These are phyloP conservation scores for Chamaecyparis obtusa DNA, from an alignment of 75 land plant species.

Conservation along the genomic window DNA sequence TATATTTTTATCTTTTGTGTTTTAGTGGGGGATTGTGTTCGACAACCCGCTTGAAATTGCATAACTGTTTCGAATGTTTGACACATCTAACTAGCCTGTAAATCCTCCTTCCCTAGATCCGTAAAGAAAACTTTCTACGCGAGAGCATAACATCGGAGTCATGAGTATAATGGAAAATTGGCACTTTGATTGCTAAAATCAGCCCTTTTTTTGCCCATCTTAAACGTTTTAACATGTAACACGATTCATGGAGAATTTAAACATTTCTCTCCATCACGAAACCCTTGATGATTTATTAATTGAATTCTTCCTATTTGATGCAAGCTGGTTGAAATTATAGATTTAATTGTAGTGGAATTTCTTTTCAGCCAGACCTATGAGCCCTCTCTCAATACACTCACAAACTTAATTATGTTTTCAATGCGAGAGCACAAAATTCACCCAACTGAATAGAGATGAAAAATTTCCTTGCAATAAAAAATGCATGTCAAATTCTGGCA, in stretches of 20 bases:
- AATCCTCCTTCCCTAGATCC: background rate
- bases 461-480: background rate
- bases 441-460: no score
- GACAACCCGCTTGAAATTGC: background rate
- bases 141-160: background rate
- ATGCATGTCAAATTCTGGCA: no score
- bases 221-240: no score
- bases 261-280: no score
- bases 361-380: background rate
- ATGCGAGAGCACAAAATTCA: background rate
- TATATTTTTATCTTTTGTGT: background rate
- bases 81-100: background rate
- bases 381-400: background rate
- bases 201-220: no score
- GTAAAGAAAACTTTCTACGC: background rate
- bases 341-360: background rate
- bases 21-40: background rate
- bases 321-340: background rate
- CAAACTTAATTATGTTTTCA: background rate
- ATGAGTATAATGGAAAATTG: background rate
- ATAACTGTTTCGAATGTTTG: background rate
- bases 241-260: no score
- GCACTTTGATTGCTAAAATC: background rate
- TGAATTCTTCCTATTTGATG: no score
- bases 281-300: no score